phyloP scores from a whole-genome alignment of 352 stramenopile species.

The Pythium plurisporium region DNA sequence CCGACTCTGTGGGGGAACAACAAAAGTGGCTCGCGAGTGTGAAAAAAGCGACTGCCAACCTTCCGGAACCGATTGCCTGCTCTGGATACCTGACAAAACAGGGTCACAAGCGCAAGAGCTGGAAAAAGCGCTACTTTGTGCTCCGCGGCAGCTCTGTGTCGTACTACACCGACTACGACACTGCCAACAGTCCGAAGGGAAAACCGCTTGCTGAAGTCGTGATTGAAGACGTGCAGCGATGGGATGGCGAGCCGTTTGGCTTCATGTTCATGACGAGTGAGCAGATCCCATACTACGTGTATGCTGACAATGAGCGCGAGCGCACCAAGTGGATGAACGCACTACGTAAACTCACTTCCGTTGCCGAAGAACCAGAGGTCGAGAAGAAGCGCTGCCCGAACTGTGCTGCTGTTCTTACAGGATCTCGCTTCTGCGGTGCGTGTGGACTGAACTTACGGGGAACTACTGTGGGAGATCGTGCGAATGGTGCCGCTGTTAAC shows the following conservation, averaged over 20 bases:
- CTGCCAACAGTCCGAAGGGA: conserved; percentile 73
- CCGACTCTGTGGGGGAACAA: conserved; percentile 68
- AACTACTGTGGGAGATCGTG: conserved; percentile 59
- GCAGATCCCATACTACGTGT: conserved; percentile 89
- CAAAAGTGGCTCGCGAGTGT: conserved; percentile 82
- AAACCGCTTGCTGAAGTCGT: conserved; percentile 77
- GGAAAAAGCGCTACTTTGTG: conserved; percentile 90
- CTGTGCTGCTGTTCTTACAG: conserved; percentile 80
- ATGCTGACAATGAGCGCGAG: conserved; percentile 84
- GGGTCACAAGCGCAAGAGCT: conserved; percentile 88
- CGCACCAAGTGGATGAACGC: conserved; percentile 87
- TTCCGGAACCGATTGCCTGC: conserved; percentile 74
- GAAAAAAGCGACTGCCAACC: conserved; percentile 58
- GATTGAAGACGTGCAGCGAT: conserved; percentile 81
- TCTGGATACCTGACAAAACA: conserved; percentile 87
- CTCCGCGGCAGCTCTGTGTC: conserved; percentile 66
- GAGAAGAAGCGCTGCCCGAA: conserved; percentile 85
- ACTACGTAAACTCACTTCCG: conserved; percentile 66
- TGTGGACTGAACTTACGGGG: conserved; percentile 85
- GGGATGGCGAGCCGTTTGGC: conserved; percentile 81
- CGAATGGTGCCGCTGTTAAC: conserved; percentile 15
- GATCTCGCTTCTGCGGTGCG: conserved; percentile 82
- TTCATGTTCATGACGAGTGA: conserved; percentile 91
- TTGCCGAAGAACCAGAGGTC: conserved; percentile 62
- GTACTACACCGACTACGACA: conserved; percentile 87